Evolutionary conservation across 179 eudicot species (phyloP).

Genomic region (Dionaea muscipula): DNA sequence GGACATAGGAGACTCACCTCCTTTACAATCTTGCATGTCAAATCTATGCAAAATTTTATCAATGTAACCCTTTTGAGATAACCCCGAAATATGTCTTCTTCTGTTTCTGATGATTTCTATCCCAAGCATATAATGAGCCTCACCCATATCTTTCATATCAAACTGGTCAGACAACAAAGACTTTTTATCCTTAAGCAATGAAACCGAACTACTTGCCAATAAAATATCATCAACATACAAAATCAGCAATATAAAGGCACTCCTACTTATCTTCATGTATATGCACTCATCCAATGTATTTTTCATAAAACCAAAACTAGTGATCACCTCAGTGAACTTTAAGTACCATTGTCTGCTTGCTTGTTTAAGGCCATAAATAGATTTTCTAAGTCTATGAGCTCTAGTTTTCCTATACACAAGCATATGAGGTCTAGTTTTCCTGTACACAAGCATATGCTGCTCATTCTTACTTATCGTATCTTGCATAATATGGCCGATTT

Average conservation of each 20-base stretch:
- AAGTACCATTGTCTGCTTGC: too few relatives aligned
- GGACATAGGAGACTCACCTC: neutral
- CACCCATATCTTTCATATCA: conserved; percentile 9
- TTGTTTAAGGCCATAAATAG: conserved; percentile 9
- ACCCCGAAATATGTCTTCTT: neutral
- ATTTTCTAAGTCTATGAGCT: neutral
- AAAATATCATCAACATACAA: conserved; percentile 4
- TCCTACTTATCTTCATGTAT: neutral
- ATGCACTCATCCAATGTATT: conserved; percentile 1
- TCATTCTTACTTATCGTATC: too few relatives aligned
- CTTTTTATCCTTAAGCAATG: neutral
- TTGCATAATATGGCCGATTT: too few relatives aligned
- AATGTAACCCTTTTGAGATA: conserved; percentile 1
- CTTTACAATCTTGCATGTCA: neutral
- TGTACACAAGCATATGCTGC: too few relatives aligned
- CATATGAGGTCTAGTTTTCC: too few relatives aligned
- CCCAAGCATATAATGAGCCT: neutral
- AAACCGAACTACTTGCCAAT: neutral
- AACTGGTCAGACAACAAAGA: neutral
- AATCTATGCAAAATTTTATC: neutral
- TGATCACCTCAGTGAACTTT: neutral
- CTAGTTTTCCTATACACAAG: too few relatives aligned
- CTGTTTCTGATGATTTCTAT: neutral
- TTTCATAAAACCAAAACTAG: neutral
- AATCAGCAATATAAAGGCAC: neutral